phyloP scores from a whole-genome alignment of 1,284 basidiomycete genomes.

The Meripilus lineatus region DNA sequence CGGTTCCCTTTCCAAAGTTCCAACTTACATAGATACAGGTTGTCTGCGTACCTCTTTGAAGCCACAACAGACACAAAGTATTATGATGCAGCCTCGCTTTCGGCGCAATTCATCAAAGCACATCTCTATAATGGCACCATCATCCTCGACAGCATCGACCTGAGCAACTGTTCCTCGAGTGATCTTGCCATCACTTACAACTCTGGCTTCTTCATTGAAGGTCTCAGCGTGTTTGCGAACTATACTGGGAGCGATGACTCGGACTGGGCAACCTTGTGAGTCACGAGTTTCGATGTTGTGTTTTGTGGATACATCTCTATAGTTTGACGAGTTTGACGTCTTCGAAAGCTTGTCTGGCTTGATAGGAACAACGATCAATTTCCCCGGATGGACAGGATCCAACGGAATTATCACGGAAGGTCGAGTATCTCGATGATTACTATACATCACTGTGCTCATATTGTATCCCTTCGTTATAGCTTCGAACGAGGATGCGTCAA shows the following conservation, averaged over 20 bases:
- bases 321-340: neutral
- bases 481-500: no score
- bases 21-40: no score
- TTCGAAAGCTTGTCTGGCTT: neutral
- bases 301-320: neutral
- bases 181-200: neutral
- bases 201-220: neutral
- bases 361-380: neutral
- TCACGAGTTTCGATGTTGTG: neutral
- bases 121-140: neutral
- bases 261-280: neutral
- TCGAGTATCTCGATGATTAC: no score
- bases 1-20: no score
- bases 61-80: neutral
- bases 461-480: no score
- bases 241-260: neutral
- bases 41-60: slow-evolving; percentile 1
- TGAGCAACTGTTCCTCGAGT: neutral
- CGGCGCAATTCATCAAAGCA: neutral
- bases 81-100: neutral
- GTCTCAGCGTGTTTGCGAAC: slow-evolving; percentile 3
- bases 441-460: no score
- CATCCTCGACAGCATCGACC: neutral
- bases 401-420: slow-evolving; percentile 3
- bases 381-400: neutral